Evolutionary conservation across 1,139 yeast species (phyloP).

Genomic region (Blastobotrys proliferans): DNA sequence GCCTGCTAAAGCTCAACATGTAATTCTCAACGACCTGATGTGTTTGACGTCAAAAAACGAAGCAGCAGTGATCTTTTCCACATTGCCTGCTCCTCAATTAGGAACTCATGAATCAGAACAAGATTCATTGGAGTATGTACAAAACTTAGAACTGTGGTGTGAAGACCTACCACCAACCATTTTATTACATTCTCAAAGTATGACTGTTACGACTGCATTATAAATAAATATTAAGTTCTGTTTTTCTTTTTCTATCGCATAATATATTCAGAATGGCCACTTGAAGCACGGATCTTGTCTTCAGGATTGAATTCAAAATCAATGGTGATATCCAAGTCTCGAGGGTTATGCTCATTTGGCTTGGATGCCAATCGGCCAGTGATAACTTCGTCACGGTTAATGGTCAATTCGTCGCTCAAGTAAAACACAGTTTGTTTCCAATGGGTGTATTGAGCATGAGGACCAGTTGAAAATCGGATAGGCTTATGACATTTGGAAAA

Average conservation of each 20-base stretch:
- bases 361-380: conserved; percentile 68
- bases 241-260: conserved; percentile 16
- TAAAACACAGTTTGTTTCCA: conserved; percentile 99
- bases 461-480: conserved; percentile 43
- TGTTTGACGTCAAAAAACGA: too few species aligned
- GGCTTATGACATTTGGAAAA: conserved; percentile 53
- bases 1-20: conserved; percentile 88
- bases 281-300: conserved; percentile 32
- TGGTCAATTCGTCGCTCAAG: conserved; percentile 73
- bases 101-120: conserved; percentile 71
- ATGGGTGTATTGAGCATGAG: conserved; percentile 44
- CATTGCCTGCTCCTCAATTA: conserved; percentile 80
- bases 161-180: conserved; percentile 76
- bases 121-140: conserved; percentile 70
- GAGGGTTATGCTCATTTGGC: conserved; percentile 75
- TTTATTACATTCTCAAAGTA: conserved; percentile 81
- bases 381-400: conserved; percentile 72
- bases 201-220: conserved; percentile 90
- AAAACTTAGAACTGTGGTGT: conserved; percentile 75
- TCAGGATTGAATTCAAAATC: conserved; percentile 51
- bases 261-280: conserved; percentile 16
- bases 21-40: conserved; percentile 85
- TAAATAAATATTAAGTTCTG: conserved; percentile 28
- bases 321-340: conserved; percentile 51
- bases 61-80: conserved; percentile 73